Conservation (phyloP, 2,329 filamentous ascomycete species). For the Ambrosiella cleistominuta region DNA sequence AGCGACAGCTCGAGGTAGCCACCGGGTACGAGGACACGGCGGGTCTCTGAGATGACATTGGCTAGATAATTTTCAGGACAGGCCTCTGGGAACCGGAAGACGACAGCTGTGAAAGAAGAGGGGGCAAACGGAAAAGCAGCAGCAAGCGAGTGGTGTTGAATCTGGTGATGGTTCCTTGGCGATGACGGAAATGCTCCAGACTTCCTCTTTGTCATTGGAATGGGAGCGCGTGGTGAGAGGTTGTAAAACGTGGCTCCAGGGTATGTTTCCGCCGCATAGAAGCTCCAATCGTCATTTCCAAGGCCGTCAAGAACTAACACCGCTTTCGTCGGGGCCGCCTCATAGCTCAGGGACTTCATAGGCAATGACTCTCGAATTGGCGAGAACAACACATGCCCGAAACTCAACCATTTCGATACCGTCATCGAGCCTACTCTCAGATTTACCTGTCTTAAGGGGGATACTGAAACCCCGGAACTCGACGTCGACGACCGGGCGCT, state of each 20-base stretch:
- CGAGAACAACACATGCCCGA: slow-evolving; percentile 68
- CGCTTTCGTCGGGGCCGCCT: neutral
- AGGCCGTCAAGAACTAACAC: slow-evolving; percentile 68
- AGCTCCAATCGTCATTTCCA: slow-evolving; percentile 78
- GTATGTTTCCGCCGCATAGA: slow-evolving; percentile 68
- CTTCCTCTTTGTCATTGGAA: slow-evolving; percentile 27
- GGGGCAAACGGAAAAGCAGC: slow-evolving; percentile 58
- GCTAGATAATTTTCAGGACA: slow-evolving; percentile 51
- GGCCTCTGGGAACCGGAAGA: slow-evolving; percentile 59
- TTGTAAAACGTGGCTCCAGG: slow-evolving; percentile 61
- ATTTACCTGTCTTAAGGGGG: slow-evolving; percentile 53
- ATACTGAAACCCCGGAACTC: slow-evolving; percentile 34
- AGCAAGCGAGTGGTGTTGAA: slow-evolving; percentile 45
- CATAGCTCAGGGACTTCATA: neutral
- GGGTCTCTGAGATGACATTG: slow-evolving; percentile 55
- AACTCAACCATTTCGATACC: slow-evolving; percentile 75
- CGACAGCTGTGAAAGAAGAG: slow-evolving; percentile 58
- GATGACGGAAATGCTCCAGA: slow-evolving; percentile 34
- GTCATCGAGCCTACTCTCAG: slow-evolving; percentile 66
- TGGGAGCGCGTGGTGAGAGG: slow-evolving; percentile 40
- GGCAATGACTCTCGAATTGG: slow-evolving; percentile 36
- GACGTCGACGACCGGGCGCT: slow-evolving; percentile 18
- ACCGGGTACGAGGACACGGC: slow-evolving; percentile 59
- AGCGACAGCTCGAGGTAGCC: slow-evolving; percentile 66
- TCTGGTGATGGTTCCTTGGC: slow-evolving; percentile 57